Percentiles rank a stretch among this genome's conserved stretches.
Evolutionary conservation across 2,329 filamentous ascomycete species (phyloP).

Genomic region (Fusarium sp.): DNA sequence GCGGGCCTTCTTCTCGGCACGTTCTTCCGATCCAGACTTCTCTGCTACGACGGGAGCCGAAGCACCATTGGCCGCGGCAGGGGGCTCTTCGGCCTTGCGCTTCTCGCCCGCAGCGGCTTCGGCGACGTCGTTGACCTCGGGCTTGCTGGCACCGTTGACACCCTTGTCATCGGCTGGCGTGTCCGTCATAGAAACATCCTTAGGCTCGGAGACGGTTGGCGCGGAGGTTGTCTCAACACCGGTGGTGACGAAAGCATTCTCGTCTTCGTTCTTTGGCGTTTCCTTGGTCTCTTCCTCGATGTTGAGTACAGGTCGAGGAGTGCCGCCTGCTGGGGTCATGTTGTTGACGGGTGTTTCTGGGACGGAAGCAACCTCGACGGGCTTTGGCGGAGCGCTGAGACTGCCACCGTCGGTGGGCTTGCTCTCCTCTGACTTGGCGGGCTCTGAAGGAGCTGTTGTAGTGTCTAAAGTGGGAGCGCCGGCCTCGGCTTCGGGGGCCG

Average conservation of each 20-base stretch:
- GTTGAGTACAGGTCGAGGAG: conserved; percentile 53
- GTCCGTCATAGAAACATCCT: conserved; percentile 37
- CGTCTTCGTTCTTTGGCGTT: conserved; percentile 41
- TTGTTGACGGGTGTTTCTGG: conserved; percentile 54
- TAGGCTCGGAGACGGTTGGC: conserved; percentile 38
- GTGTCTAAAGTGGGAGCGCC: conserved; percentile 47
- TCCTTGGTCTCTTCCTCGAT: conserved; percentile 50
- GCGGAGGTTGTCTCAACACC: conserved; percentile 44
- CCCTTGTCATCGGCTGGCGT: conserved; percentile 26
- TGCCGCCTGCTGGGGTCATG: conserved; percentile 52
- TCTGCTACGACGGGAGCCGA: conserved; percentile 27
- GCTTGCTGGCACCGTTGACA: conserved; percentile 39
- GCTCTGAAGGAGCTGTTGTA: conserved; percentile 40
- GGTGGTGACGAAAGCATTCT: conserved; percentile 44
- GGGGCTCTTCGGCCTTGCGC: conserved; percentile 56
- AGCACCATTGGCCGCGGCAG: conserved; percentile 39
- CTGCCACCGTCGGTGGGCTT: conserved; percentile 35
- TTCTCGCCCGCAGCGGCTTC: conserved; percentile 50
- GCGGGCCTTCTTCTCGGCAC: conserved; percentile 57
- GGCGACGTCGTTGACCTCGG: conserved; percentile 30
- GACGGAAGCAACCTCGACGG: conserved; percentile 53
- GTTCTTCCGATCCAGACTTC: conserved; percentile 48
- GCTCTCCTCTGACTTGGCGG: conserved; percentile 40
- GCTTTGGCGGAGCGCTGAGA: conserved; percentile 47
- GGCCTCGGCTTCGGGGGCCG: conserved; percentile 48